These are phyloP conservation scores for Teratosphaeriaceae sp. DNA, from an alignment of 2,329 filamentous ascomycete genomes.

Conservation along the genomic window DNA sequence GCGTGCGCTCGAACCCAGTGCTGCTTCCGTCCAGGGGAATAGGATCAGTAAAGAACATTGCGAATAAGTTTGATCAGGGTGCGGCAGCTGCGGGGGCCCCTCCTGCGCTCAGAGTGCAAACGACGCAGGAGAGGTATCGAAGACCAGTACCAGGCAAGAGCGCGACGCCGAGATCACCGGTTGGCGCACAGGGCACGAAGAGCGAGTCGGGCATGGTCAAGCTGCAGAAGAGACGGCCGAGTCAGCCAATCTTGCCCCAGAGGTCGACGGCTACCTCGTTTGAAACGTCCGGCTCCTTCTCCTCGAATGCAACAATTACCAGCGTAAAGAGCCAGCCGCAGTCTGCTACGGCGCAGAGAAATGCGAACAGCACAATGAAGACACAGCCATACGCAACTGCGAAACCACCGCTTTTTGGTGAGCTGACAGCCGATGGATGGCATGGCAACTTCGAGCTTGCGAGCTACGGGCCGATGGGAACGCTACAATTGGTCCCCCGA, in stretches of 20 bases:
- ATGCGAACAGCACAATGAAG: slow-evolving; percentile 14
- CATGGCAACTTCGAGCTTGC: slow-evolving; percentile 28
- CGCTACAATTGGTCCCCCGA: slow-evolving; percentile 29
- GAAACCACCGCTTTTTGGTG: slow-evolving; percentile 62
- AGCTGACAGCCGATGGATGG: slow-evolving; percentile 57
- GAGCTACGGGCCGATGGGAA: slow-evolving; percentile 22
- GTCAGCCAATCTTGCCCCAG: slow-evolving; percentile 17
- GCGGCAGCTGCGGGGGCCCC: slow-evolving; percentile 12
- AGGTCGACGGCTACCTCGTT: slow-evolving; percentile 23
- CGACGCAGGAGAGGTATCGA: slow-evolving; percentile 21
- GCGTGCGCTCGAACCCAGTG: slow-evolving; percentile 22
- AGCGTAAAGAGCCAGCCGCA: slow-evolving; percentile 23
- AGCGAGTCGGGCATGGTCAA: slow-evolving; percentile 18
- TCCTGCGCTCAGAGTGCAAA: slow-evolving; percentile 16
- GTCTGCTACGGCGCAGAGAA: slow-evolving; percentile 19
- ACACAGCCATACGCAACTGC: slow-evolving; percentile 11
- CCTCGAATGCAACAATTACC: slow-evolving; percentile 17
- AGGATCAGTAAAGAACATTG: slow-evolving; percentile 63
- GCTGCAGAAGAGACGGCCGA: slow-evolving; percentile 22
- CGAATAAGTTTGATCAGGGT: slow-evolving; percentile 66
- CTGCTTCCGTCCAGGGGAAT: slow-evolving; percentile 22
- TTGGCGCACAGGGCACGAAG: slow-evolving; percentile 14
- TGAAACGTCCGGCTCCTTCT: slow-evolving; percentile 22
- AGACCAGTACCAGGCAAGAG: slow-evolving; percentile 15
- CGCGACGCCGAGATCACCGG: slow-evolving; percentile 19